Percentiles rank a stretch among this genome's conserved stretches.
phyloP scores from a whole-genome alignment of 192 early-diverging fungal species.

The Backusella liffmaniae region DNA sequence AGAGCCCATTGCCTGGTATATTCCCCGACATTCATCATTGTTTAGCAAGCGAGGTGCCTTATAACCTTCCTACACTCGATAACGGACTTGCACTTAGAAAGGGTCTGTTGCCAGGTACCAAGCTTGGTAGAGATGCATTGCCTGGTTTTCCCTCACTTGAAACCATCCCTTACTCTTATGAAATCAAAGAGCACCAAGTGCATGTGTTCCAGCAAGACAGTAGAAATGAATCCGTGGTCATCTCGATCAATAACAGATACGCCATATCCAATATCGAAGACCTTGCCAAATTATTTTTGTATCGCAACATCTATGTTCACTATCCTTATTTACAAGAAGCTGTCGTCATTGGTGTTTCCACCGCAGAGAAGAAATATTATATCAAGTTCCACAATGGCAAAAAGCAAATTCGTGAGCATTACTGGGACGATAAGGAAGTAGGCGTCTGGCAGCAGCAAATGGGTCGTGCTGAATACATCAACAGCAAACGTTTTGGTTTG shows the following conservation, averaged over 20 bases:
- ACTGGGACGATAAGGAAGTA: conserved; percentile 40
- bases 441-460: conserved; percentile 57
- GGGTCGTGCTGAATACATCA: conserved; percentile 58
- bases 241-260: conserved; percentile 55
- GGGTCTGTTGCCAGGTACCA: conserved; percentile 63
- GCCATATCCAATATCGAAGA: conserved; percentile 53
- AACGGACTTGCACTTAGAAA: conserved; percentile 50
- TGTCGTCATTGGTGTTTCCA: conserved; percentile 69
- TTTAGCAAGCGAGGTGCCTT: conserved; percentile 47
- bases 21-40: conserved; percentile 71
- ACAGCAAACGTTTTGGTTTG: conserved; percentile 71
- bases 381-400: conserved; percentile 47
- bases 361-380: conserved; percentile 64
- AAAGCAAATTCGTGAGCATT: conserved; percentile 40
- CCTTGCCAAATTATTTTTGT: conserved; percentile 54
- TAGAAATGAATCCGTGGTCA: conserved; percentile 72
- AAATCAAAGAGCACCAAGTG: conserved; percentile 76
- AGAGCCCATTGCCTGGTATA: conserved; percentile 56
- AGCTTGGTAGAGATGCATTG: conserved; percentile 56
- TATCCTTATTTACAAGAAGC: conserved; percentile 93
- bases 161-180: conserved; percentile 69
- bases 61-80: conserved; percentile 62
- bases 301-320: conserved; percentile 63
- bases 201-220: conserved; percentile 84
- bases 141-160: conserved; percentile 91